Percentiles rank a stretch among this genome's conserved stretches.
Conservation (phyloP, 768 basidiomycete genomes). For the Pulveroboletus frians region DNA sequence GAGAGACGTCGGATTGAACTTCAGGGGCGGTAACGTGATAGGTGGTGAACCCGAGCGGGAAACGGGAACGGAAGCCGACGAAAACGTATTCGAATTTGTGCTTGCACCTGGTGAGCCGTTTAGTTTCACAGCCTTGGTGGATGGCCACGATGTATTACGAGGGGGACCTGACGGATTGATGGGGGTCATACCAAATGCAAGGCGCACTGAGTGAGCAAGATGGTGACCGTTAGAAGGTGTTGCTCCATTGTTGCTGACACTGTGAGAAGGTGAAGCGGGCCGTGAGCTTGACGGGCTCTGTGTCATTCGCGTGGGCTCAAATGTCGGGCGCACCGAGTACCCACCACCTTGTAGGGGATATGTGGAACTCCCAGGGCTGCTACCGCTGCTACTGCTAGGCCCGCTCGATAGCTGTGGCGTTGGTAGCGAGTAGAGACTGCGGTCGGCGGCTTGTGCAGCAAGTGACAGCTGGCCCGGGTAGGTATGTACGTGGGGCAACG, state of each 20-base stretch:
- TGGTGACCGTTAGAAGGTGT: conserved; percentile 45
- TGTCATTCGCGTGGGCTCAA: conserved; percentile 29
- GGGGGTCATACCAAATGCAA: conserved; percentile 91
- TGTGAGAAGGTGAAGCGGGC: conserved; percentile 53
- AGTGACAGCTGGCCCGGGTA: conserved; percentile 31
- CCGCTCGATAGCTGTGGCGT: conserved; percentile 64
- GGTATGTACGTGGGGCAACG: conserved; percentile 30
- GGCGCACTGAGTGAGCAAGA: conserved; percentile 77
- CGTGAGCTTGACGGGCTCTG: conserved; percentile 52
- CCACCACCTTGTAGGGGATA: conserved; percentile 31
- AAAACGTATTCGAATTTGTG: conserved; percentile 10
- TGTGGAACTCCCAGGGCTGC: conserved; percentile 52
- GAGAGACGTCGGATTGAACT: conserved; percentile 33
- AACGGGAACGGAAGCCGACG: conserved; percentile 38
- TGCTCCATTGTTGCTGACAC: conserved; percentile 24
- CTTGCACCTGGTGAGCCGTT: conserved; percentile 8
- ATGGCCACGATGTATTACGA: conserved; percentile 38
- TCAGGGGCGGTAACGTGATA: conserved; percentile 66
- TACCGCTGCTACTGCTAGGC: conserved; percentile 53
- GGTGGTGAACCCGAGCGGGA: conserved; percentile 68
- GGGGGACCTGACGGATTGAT: conserved; percentile 42
- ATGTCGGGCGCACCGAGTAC: conserved; percentile 17
- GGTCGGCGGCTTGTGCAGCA: conserved; percentile 23
- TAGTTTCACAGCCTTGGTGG: conserved; percentile 15
- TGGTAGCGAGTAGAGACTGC: conserved; percentile 33